Evolutionary conservation across 805 yeast species (phyloP), one percentile per base, ranked within the genome.

Genomic region (Saturnispora zaruensis): DNA sequence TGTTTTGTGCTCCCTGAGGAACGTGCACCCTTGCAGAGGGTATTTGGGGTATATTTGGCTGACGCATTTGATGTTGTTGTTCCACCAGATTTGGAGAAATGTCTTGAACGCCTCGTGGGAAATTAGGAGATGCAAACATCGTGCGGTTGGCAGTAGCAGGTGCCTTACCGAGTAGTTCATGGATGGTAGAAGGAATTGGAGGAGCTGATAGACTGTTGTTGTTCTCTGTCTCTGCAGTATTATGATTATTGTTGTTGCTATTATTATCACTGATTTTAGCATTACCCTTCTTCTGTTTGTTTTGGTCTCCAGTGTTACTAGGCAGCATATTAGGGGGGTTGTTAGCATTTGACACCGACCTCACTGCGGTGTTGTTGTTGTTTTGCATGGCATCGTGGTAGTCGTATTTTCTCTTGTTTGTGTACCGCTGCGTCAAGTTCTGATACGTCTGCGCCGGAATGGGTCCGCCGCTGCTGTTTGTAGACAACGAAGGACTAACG

Each of bases 1-100:
- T 76, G 20, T 72, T 66, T 54, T 78, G 76, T 2, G 90, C 91
- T 9, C 88, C 87, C 5, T 79, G 79, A 1, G 93, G 93, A 4
- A 85, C 87, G 0, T 77, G 75, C 14, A 81, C 78, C 55, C 76
- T 38, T n/a, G 33, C 18, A n/a, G 41, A 28, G 40, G 14, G 16
- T 32, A 28, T 20, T 42, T 38, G 14, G 14, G 16, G 11, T 34
- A 8, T 18, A 40, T 32, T 25, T 44, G 48, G 11, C 11, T 34
- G 32, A 57, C 55, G 24, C 34, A 30, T 36, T 21, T 30, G 48
- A 16, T 32, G 46, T 60, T 20, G 52, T 64, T 45, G 72, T 60
- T 25, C 28, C 5, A 38, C 23, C 23, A 23, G 21, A 38, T 11
- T 38, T 20, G 42, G 42, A n/a, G 25, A 23, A 5, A 38, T 38